Conservation (phyloP, 768 basidiomycete genomes). For the Pisolithus marmoratus region DNA sequence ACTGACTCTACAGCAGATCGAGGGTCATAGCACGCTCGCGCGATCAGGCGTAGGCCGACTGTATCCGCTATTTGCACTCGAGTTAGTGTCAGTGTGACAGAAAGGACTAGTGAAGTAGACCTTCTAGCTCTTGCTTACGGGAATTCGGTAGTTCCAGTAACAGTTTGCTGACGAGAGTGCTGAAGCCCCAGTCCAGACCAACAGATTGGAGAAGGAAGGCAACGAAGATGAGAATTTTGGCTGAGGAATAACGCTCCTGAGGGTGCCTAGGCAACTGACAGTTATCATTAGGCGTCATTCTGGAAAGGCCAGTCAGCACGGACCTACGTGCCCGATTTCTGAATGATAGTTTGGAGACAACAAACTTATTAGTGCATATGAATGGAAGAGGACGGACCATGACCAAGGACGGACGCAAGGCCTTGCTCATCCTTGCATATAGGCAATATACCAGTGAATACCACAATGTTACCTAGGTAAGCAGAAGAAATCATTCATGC, state of each 20-base stretch:
- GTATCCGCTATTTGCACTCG: slow-evolving; percentile 57
- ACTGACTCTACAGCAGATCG: slow-evolving; percentile 64
- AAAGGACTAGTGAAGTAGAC: slow-evolving; percentile 25
- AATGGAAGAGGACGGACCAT: slow-evolving; percentile 43
- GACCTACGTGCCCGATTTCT: slow-evolving; percentile 83
- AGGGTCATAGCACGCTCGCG: slow-evolving; percentile 86
- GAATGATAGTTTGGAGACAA: slow-evolving; percentile 3
- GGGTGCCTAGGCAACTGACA: slow-evolving; percentile 50
- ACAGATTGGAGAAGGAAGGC: slow-evolving; percentile 38
- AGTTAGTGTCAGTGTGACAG: neutral
- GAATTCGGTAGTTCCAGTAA: slow-evolving; percentile 78
- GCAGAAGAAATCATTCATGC: neutral
- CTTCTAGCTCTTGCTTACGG: slow-evolving; percentile 76
- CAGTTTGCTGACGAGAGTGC: slow-evolving; percentile 40
- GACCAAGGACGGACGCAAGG: slow-evolving; percentile 77
- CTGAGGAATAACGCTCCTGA: slow-evolving; percentile 41
- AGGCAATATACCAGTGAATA: slow-evolving; percentile 86
- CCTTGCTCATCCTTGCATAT: slow-evolving; percentile 74
- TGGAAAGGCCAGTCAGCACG: slow-evolving; percentile 5
- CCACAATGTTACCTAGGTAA: slow-evolving; percentile 61
- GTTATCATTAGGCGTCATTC: slow-evolving; percentile 16
- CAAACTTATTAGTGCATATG: neutral
- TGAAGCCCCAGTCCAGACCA: slow-evolving; percentile 53
- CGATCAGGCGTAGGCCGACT: slow-evolving; percentile 76
- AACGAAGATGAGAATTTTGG: slow-evolving; percentile 37